These are phyloP conservation scores for Gastrolobium villosum DNA, from an alignment of 306 rosid genomes.

Conservation along the genomic window DNA sequence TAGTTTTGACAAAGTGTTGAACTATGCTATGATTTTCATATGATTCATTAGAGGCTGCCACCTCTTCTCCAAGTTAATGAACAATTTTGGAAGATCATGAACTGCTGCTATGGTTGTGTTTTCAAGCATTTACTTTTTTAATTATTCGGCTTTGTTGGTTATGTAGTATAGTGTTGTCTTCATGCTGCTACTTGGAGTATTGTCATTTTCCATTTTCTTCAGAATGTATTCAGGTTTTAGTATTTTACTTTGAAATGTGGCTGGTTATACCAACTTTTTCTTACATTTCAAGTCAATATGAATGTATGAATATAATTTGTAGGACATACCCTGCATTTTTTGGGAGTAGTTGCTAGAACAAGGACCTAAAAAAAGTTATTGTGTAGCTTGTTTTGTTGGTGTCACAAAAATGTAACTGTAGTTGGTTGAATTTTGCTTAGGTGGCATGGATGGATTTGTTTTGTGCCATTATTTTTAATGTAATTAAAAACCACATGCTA, in stretches of 20 bases:
- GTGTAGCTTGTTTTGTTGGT: not conserved
- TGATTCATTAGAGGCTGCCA: constrained; percentile 4
- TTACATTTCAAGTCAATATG: not conserved
- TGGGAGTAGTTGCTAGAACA: not conserved
- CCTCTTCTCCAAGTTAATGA: not conserved
- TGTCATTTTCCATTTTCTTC: not conserved
- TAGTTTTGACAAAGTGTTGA: constrained; percentile 1
- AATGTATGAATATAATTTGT: not conserved
- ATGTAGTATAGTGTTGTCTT: not conserved
- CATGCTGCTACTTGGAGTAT: not conserved
- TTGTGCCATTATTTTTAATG: not conserved
- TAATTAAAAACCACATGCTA: not conserved
- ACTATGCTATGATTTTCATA: constrained; percentile 5
- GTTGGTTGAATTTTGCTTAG: not conserved
- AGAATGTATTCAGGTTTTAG: not conserved
- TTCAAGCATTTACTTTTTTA: not conserved
- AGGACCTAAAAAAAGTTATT: not conserved
- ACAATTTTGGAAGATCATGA: constrained; percentile 11
- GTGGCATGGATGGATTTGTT: not conserved
- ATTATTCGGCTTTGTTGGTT: not conserved
- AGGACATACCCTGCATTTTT: not conserved
- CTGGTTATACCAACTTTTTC: not conserved
- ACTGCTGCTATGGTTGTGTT: not conserved
- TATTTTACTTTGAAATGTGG: constrained; percentile 8
- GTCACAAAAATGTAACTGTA: not conserved